Evolutionary conservation across 2,329 filamentous ascomycete genomes (phyloP).

Genomic region (Trichoderma lentiforme): DNA sequence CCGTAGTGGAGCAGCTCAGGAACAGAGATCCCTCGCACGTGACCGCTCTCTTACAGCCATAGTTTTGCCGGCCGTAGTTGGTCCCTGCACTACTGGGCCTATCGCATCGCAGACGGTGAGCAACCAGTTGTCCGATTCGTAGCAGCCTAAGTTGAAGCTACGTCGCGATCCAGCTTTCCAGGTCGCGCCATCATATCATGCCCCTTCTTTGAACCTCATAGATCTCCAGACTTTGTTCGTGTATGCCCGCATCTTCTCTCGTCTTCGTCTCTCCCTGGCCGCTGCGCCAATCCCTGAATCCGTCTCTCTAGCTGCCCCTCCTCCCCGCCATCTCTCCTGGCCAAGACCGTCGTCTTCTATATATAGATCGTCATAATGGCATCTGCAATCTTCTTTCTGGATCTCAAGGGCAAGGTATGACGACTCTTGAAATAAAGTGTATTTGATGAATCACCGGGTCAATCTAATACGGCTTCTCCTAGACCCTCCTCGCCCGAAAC

Average conservation of each 20-base stretch:
- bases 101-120: slow-evolving; percentile 13
- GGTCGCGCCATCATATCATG: slow-evolving; percentile 18
- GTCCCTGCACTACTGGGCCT: background rate
- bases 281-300: slow-evolving; percentile 19
- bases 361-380: slow-evolving; percentile 63
- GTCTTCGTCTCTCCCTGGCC: slow-evolving; percentile 23
- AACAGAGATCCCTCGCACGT: slow-evolving; percentile 19
- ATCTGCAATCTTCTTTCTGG: slow-evolving; percentile 96
- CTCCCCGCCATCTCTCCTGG: slow-evolving; percentile 23
- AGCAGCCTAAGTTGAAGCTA: slow-evolving; percentile 15
- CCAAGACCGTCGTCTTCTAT: slow-evolving; percentile 26
- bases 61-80: slow-evolving; percentile 20
- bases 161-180: slow-evolving; percentile 9
- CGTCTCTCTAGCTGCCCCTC: slow-evolving; percentile 27
- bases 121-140: slow-evolving; percentile 6
- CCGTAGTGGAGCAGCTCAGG: background rate
- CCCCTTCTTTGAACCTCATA: background rate
- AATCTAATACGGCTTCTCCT: slow-evolving; percentile 20
- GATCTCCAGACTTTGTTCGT: background rate
- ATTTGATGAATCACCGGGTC: background rate
- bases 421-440: background rate
- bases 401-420: slow-evolving; percentile 96
- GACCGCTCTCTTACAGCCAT: slow-evolving; percentile 2
- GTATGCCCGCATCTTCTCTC: background rate
- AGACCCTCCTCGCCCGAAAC: slow-evolving; percentile 98